Evolutionary conservation across 1,139 yeast species (phyloP).

Genomic region (Hansenula lynferdii): DNA sequence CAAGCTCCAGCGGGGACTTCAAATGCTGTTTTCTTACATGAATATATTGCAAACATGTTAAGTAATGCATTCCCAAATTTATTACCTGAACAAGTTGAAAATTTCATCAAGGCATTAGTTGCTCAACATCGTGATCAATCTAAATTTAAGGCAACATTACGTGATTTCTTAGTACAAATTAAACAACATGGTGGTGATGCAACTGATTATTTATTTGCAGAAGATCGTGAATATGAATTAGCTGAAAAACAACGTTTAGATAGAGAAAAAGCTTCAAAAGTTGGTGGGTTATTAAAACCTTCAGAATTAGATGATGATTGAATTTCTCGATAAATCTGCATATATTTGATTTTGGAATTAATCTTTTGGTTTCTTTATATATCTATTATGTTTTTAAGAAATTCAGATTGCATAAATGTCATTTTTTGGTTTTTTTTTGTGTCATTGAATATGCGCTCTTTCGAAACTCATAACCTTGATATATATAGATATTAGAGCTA

Average conservation of each 20-base stretch:
- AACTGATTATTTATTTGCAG: conserved; percentile 91
- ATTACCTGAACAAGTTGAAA: conserved; percentile 75
- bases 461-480: no score
- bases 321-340: no score
- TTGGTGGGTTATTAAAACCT: conserved; percentile 94
- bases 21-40: conserved; percentile 73
- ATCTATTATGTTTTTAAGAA: no score
- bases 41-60: conserved; percentile 78
- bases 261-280: conserved; percentile 76
- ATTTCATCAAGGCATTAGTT: conserved; percentile 75
- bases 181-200: conserved; percentile 93
- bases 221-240: conserved; percentile 79
- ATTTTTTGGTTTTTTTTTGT: no score
- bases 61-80: conserved; percentile 87
- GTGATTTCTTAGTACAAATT: conserved; percentile 96
- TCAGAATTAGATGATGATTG: conserved; percentile 85
- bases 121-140: conserved; percentile 66
- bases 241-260: conserved; percentile 65
- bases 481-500: no score
- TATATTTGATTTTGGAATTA: no score
- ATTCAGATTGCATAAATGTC: no score
- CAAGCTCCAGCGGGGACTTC: conserved; percentile 83
- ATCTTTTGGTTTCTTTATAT: no score
- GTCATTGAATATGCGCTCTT: no score
- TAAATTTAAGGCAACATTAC: conserved; percentile 78